Evolutionary conservation across 2,329 filamentous ascomycete species (phyloP).

Genomic region (Albophoma yamanashiensis): DNA sequence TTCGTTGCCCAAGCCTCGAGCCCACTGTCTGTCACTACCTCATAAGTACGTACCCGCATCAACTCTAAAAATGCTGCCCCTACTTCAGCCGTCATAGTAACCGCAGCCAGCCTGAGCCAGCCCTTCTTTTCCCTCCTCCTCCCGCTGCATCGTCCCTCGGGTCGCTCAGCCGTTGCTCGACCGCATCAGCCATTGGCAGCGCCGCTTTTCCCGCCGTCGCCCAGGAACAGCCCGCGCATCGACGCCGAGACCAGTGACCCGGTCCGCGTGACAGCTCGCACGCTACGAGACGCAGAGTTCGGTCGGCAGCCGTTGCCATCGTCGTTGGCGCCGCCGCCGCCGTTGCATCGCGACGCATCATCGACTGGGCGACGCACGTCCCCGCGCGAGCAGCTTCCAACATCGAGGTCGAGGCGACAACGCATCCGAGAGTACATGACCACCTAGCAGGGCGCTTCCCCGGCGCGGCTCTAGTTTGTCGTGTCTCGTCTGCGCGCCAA

Average conservation of each 20-base stretch:
- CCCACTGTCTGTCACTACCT: not conserved
- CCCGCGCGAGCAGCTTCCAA: not conserved
- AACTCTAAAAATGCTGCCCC: not conserved
- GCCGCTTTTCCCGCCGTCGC: not conserved
- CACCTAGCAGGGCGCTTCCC: not conserved
- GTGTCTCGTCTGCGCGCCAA: not conserved
- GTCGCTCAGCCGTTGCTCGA: not conserved
- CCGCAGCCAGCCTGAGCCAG: not conserved
- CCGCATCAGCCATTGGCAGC: not conserved
- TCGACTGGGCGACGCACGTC: not conserved
- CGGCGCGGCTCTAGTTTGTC: not conserved
- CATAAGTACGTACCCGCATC: not conserved
- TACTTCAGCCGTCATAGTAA: not conserved
- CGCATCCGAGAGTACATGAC: not conserved
- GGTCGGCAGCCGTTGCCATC: not conserved
- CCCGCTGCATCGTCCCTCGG: not conserved
- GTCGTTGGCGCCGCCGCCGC: no score
- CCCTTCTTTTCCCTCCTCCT: not conserved
- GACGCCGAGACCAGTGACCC: not conserved
- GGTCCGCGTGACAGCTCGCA: not conserved
- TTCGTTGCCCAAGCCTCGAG: not conserved
- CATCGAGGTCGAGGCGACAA: not conserved
- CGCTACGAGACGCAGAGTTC: not conserved
- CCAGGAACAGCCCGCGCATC: not conserved
- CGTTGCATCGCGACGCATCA: not conserved